phyloP scores from a whole-genome alignment of 352 stramenopile species.

The Globisporangium yorkense region DNA sequence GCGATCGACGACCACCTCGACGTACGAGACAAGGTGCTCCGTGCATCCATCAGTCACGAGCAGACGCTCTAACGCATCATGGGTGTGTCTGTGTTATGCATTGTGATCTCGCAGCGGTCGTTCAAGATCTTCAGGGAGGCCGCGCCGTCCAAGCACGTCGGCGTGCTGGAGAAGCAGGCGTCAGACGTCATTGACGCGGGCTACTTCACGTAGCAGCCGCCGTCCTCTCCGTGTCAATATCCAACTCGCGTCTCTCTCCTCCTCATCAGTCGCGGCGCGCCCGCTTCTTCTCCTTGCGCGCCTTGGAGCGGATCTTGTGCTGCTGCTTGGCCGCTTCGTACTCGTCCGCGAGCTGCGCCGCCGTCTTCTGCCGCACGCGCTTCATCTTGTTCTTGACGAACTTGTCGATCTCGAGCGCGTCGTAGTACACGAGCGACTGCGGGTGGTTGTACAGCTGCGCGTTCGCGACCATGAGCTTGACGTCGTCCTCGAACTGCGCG shows the following conservation, averaged over 20 bases:
- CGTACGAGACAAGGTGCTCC: constrained; percentile 12
- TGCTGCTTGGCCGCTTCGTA: constrained; percentile 79
- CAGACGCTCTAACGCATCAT: neutral
- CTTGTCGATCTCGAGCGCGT: constrained; percentile 83
- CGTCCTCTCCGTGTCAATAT: constrained; percentile 3
- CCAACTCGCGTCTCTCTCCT: neutral
- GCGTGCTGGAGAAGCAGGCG: constrained; percentile 61
- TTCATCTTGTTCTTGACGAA: constrained; percentile 79
- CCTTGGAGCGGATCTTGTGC: constrained; percentile 69
- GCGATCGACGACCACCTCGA: constrained; percentile 54
- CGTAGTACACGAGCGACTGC: constrained; percentile 76
- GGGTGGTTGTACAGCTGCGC: constrained; percentile 84
- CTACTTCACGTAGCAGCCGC: constrained; percentile 75
- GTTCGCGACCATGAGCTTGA: constrained; percentile 85
- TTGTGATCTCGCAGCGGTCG: constrained; percentile 30
- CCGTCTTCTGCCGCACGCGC: constrained; percentile 49
- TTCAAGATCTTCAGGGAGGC: constrained; percentile 88
- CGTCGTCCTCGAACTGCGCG: constrained; percentile 67
- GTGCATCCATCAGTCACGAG: too few species aligned
- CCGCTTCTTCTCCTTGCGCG: constrained; percentile 76
- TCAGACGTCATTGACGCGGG: constrained; percentile 81
- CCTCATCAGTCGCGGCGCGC: constrained; percentile 30
- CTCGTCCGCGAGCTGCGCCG: constrained; percentile 46
- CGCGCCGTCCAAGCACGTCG: constrained; percentile 59
- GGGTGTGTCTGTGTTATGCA: neutral